phyloP scores from a whole-genome alignment of 306 rosid species.

The Argentina anserina region DNA sequence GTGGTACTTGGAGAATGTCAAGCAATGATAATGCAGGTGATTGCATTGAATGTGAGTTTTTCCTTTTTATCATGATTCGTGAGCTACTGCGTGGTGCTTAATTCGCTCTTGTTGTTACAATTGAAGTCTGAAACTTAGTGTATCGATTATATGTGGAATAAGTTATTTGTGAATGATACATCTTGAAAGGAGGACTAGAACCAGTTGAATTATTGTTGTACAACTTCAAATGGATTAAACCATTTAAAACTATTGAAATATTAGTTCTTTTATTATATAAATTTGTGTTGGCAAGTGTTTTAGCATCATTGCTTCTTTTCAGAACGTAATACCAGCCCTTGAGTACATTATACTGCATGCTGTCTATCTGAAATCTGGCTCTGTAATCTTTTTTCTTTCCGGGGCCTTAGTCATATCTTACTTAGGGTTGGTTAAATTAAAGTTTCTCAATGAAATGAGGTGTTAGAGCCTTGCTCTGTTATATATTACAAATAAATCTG shows the following conservation, averaged over 20 bases:
- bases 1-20: slow-evolving; percentile 78
- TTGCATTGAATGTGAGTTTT: background rate
- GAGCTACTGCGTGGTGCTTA: slow-evolving; percentile 11
- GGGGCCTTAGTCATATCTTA: background rate
- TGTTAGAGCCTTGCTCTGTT: background rate
- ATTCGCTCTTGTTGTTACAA: background rate
- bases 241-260: background rate
- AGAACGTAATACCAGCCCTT: background rate
- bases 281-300: background rate
- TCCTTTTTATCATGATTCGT: background rate
- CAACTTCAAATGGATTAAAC: background rate
- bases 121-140: background rate
- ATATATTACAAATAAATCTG: background rate
- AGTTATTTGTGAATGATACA: slow-evolving; percentile 16
- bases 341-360: background rate
- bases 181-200: slow-evolving; percentile 11
- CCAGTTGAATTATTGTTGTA: background rate
- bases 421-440: background rate
- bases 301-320: background rate
- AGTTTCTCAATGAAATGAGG: background rate
- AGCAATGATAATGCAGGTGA: slow-evolving; percentile 41
- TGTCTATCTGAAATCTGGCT: background rate
- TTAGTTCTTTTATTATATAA: background rate
- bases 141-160: slow-evolving; percentile 26
- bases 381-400: background rate